Evolutionary conservation across 495 filamentous ascomycete genomes (phyloP), one percentile per base, ranked within the genome.

Genomic region (Podospora appendiculata): DNA sequence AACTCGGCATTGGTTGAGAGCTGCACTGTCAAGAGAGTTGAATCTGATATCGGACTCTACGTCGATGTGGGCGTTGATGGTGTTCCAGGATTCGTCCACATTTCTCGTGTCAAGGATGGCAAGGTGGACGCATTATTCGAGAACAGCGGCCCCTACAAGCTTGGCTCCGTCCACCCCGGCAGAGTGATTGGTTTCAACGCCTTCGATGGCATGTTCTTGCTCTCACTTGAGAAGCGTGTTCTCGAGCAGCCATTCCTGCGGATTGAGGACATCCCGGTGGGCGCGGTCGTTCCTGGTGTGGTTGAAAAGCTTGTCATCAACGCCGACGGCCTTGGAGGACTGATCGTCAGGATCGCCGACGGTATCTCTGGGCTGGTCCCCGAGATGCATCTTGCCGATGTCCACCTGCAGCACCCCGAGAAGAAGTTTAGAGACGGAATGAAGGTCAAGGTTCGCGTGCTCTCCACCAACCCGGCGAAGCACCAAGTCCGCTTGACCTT

Each of bases 381-480:
- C 3, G 87, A 90, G 51, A 83, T 84, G 68, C 93, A 98, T 62
- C 74, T 98, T 58, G 82, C 90, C 40, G 93, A 98, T 68, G 79
- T 91, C 17, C 81, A 80, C 48, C 76, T 98, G 34, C 87, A 93
- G 61, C 87, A 95, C 62, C 93, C 93, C 11, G 93, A 98, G 69
- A 90, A 88, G 70, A 97, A 95, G 63, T 98, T 96, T 73, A 82
- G 83, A 44, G 89, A 90, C 68, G 93, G 92, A 1, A 77, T 86
- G 66, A 79, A 85, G 43, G 83, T 98, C 46, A 93, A 86, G 48
- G 82, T 85, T 34, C 79, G 90, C 47, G 87, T 98, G 41, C 72
- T 98, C 19, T 94, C 90, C 1, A 86, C 81, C 11, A 80, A 95
- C 61, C 71, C 82, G 1, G 73, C 81, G 39, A 93, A 85, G 69